Evolutionary conservation across 129 eudicot genomes (phyloP), one percentile per base, ranked within the genome.

Genomic region (Lonicera japonica): DNA sequence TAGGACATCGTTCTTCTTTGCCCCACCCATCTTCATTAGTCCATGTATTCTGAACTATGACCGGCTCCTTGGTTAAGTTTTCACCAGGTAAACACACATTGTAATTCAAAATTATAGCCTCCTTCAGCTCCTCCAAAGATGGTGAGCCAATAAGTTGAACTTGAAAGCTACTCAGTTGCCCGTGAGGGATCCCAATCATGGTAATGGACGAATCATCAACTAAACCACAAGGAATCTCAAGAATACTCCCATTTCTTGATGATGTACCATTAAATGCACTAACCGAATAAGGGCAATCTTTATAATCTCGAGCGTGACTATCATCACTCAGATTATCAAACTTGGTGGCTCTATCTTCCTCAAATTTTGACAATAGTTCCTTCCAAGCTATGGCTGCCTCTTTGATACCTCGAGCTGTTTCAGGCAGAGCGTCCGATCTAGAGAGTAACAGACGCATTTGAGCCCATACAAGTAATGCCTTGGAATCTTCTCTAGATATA

Each of bases 171-270:
- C 76, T 88, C 43, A 74, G 73, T 52, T 48, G 73, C 56, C 76
- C 82, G 65, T 72, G 74, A 16, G 98, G 98, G 46, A 82, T 80
- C 23, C 86, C 98, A 68, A 87, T 84, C 38, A 87, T 13, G 5
- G 90, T 84, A 75, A 92, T 72, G 16, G 95, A 87, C n/a, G 98
- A 87, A 78, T 80, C 98, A 73, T 71, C 86, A 66, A 83, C 82
- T 20, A 92, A 71, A 72, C 97, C 97, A 80, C 97, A 91, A 39
- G 97, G 97, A 54, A 87, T 76, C 46, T 67, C 80, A 66, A 89
- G 81, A 63, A 66, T 58, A 66, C 43, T 58, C 63, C 57, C 67
- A 23, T 71, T 70, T 55, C 67, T 72, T 60, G 68, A 53, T 64
- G 69, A 40, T 11, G 77, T 59, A 17, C 25, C 43, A 70, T 79